Base-by-base conservation (phyloP, 2,329 filamentous ascomycete genomes). In the Zymoseptoria crescenta region DNA sequence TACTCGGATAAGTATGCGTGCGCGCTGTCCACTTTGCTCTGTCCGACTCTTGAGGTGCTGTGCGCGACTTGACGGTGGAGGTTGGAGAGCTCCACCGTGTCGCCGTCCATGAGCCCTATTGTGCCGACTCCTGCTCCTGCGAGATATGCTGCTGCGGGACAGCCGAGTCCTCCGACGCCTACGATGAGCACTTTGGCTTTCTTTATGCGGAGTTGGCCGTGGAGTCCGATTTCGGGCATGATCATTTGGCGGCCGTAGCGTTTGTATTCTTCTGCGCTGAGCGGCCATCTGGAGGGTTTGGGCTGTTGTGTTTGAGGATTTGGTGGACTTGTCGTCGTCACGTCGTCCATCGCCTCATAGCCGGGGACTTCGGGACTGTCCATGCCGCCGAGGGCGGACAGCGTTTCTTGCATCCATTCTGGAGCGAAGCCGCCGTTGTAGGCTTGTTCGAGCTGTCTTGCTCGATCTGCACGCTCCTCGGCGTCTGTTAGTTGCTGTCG, bases 161-260 rank as follows among this genome's bases (percentile, higher is more conserved):
- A 97, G 9, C 94, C 94, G 10, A 99, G 77, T 0, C 94, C 94
- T 5, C 94, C 94, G 1, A 89, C 87, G 9, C 94, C 94, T 24
- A 99, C 82, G 52, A 99, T 80, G 7, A 97, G 80, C 4, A 96
- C 86, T 20, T 80, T 84, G 0, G 89, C 80, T 0, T 80, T 77
- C 68, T 85, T 87, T 16, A 97, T 78, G 30, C 83, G 80, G 6
- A 93, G 77, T 74, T 97, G 93, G 0, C 89, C 90, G 73, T 85
- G 79, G 0, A 96, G 77, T 0, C 92, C 91, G 61, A 96, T 80
- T 59, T 87, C 83, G 0, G 91, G 88, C 61, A 96, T 84, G 64
- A 97, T 92, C 77, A 97, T 86, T 75, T 96, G 93, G 48, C 93
- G 81, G 7, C 90, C 91, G 76, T 97, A 97, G 62, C 92, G 83